Base-by-base conservation (phyloP, 805 yeast species). In the Schwanniomyces occidentalis region DNA sequence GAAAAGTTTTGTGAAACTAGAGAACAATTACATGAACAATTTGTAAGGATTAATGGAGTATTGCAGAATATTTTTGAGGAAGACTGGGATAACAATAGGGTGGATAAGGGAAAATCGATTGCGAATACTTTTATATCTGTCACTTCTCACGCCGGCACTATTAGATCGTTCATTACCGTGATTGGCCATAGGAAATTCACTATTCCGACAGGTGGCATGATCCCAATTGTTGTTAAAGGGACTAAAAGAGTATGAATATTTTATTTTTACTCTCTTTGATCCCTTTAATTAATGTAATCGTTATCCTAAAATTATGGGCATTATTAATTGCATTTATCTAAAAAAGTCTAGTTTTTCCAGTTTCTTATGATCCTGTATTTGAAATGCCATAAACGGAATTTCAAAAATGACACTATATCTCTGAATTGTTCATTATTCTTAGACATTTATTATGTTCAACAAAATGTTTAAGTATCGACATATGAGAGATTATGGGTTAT, bases 121-220 rank as follows among this genome's bases (percentile, higher is more conserved):
- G 42, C 34, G 20, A 52, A 54, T 24, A 54, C 55, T 1, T 48
- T 52, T 30, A 53, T 65, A 35, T 69, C 71, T 12, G 56, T 73
- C n/a, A 73, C 80, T 9, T 61, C 71, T n/a, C 81, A 76, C 46
- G 70, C 76, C 16, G 80, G 80, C 1, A 63, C 72, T 16, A 73
- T 75, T 25, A 52, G 74, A 28, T 61, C 73, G 8, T 65, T 74
- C 33, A 53, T 75, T 20, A 45, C 59, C 41, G 79, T 66, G 2
- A 46, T 69, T 32, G 64, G 69, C 4, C 85, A 80, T 51, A 65
- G 84, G 37, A 61, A 66, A n/a, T 73, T 78, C 47, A 67, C 78
- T 16, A 71, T 80, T 28, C 72, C 79, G 20, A 79, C 85, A 1
- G 85, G 85, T 6, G 82, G 82, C n/a, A 71, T 78, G 68, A 75